Conservation (phyloP, 2,329 filamentous ascomycete genomes). For the Ophiocordyceps camponoti-floridani region DNA sequence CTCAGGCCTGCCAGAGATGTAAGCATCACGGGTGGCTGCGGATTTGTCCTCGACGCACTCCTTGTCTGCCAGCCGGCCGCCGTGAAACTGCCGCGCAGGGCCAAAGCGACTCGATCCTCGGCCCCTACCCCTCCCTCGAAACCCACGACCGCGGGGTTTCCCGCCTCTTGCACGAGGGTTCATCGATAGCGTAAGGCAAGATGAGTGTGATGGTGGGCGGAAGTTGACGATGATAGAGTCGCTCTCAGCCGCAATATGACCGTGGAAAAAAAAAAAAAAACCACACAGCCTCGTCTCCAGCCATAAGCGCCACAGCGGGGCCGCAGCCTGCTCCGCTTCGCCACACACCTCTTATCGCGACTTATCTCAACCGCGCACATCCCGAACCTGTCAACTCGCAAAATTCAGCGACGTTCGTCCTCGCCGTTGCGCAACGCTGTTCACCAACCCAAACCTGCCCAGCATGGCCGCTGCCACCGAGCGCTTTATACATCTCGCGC, state of each 20-base stretch:
- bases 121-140: constrained; percentile 7
- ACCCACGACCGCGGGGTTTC: constrained; percentile 13
- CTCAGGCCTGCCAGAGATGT: background rate
- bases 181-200: constrained; percentile 10
- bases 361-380: constrained; percentile 39
- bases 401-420: constrained; percentile 17
- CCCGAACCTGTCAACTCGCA: constrained; percentile 23
- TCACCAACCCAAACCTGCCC: constrained; percentile 17
- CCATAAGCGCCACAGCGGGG: background rate
- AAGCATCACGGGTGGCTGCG: background rate
- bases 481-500: constrained; percentile 85
- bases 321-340: constrained; percentile 3
- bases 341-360: constrained; percentile 19
- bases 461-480: constrained; percentile 68
- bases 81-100: constrained; percentile 18
- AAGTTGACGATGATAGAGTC: background rate
- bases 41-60: constrained; percentile 10
- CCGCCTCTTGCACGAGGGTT: constrained; percentile 16
- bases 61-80: constrained; percentile 16
- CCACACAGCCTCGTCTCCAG: background rate
- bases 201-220: background rate
- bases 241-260: too few relatives aligned
- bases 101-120: constrained; percentile 17
- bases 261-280: background rate
- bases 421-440: constrained; percentile 5